phyloP scores from a whole-genome alignment of 2,329 filamentous ascomycete genomes.

The Botrytis fragariae region DNA sequence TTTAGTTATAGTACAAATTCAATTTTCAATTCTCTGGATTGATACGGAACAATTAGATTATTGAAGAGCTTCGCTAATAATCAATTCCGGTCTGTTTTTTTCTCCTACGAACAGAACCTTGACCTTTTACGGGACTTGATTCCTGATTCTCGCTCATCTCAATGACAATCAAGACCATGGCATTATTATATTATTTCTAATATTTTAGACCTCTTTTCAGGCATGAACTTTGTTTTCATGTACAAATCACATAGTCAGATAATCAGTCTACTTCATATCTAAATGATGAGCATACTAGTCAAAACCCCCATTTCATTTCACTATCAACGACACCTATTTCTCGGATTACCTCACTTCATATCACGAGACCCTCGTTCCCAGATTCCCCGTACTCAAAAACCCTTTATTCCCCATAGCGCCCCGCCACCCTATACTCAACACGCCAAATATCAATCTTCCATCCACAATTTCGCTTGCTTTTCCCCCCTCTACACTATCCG shows the following conservation, averaged over 20 bases:
- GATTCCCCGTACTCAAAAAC: constrained; percentile 80
- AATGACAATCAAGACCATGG: neutral
- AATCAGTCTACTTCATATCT: neutral
- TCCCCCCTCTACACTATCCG: constrained; percentile 24
- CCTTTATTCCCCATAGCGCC: constrained; percentile 87
- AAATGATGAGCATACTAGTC: neutral
- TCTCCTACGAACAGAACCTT: no score
- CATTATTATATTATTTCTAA: neutral
- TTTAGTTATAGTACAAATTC: no score
- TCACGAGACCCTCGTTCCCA: constrained; percentile 50
- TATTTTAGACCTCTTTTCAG: no score
- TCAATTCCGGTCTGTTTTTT: no score
- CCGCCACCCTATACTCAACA: constrained; percentile 84
- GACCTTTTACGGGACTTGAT: neutral
- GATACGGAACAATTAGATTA: no score
- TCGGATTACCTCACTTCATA: neutral
- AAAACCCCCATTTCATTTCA: neutral
- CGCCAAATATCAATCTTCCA: constrained; percentile 67
- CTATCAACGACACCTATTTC: no score
- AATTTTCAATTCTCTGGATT: no score
- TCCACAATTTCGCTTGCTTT: constrained; percentile 46
- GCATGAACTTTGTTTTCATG: neutral
- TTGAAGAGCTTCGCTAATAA: no score
- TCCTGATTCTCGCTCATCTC: neutral
- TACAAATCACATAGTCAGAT: neutral